Evolutionary conservation across 257 asterid genomes (phyloP).

Genomic region (Oldenlandia corymbosa): DNA sequence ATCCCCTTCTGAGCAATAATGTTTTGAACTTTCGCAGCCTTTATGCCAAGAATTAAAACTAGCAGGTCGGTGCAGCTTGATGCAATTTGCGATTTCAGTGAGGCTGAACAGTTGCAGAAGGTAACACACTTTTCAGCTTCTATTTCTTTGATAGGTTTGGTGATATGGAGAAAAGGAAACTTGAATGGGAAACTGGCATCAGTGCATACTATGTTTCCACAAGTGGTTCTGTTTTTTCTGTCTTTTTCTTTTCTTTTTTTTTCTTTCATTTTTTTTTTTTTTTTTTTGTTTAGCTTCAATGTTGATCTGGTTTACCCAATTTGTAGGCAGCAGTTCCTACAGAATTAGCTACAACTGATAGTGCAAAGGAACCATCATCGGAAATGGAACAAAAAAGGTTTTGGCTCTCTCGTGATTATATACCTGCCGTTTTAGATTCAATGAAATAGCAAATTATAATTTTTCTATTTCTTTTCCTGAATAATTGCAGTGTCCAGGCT

Average conservation of each 20-base stretch:
- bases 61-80: constrained; percentile 52
- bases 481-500: constrained; percentile 20
- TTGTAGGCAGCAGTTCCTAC: constrained; percentile 34
- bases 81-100: constrained; percentile 59
- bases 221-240: background rate
- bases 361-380: constrained; percentile 27
- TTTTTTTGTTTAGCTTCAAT: too few relatives aligned
- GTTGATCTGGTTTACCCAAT: background rate
- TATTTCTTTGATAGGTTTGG: background rate
- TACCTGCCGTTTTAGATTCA: too few relatives aligned
- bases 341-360: constrained; percentile 21
- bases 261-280: too few relatives aligned
- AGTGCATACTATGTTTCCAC: background rate
- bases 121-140: constrained; percentile 19
- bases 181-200: background rate
- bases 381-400: constrained; percentile 33
- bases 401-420: constrained; percentile 17
- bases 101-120: constrained; percentile 44
- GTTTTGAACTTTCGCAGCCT: constrained; percentile 48
- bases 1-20: constrained; percentile 12
- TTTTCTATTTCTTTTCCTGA: constrained; percentile 8
- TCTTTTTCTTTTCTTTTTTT: too few relatives aligned
- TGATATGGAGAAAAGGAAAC: background rate
- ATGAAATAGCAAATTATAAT: too few relatives aligned
- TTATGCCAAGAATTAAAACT: constrained; percentile 70